These are phyloP conservation scores for Exophiala spinifera DNA, from an alignment of 2,329 filamentous ascomycete genomes.

Conservation along the genomic window DNA sequence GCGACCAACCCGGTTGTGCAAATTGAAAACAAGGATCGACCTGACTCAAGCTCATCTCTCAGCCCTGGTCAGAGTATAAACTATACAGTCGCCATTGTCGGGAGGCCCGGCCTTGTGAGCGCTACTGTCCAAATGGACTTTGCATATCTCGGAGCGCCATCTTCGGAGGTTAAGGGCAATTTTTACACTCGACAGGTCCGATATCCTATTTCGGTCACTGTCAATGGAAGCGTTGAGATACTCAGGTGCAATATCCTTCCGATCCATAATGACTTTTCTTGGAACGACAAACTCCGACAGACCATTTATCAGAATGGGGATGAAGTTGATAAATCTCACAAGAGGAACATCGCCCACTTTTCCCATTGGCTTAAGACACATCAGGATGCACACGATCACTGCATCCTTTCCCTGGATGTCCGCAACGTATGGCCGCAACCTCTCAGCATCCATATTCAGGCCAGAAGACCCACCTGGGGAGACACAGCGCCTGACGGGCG, in stretches of 20 bases:
- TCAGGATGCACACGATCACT: constrained; percentile 58
- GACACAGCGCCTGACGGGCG: background rate
- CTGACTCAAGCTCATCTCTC: constrained; percentile 30
- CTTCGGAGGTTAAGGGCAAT: constrained; percentile 64
- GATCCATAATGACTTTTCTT: constrained; percentile 67
- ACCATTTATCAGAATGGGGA: constrained; percentile 30
- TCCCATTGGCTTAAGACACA: constrained; percentile 14
- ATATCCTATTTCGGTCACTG: constrained; percentile 78
- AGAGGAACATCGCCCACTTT: constrained; percentile 2
- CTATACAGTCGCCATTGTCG: constrained; percentile 80
- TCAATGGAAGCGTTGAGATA: constrained; percentile 86
- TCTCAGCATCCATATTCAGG: constrained; percentile 62
- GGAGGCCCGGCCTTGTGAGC: constrained; percentile 77
- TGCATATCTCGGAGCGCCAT: constrained; percentile 69
- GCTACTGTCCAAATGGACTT: constrained; percentile 84
- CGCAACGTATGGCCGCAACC: constrained; percentile 87
- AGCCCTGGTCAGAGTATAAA: constrained; percentile 35
- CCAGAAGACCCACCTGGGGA: constrained; percentile 34
- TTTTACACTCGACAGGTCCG: constrained; percentile 84
- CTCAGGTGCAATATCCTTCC: constrained; percentile 75
- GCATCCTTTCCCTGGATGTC: constrained; percentile 76
- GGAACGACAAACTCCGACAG: constrained; percentile 37
- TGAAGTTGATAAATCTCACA: background rate
- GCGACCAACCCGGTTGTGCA: constrained; percentile 64
- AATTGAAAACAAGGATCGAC: constrained; percentile 10